Percentiles rank a stretch among this genome's conserved stretches.
These are phyloP conservation scores for Chlorella vulgaris DNA, from an alignment of 139 green algal genomes.

Conservation along the genomic window DNA sequence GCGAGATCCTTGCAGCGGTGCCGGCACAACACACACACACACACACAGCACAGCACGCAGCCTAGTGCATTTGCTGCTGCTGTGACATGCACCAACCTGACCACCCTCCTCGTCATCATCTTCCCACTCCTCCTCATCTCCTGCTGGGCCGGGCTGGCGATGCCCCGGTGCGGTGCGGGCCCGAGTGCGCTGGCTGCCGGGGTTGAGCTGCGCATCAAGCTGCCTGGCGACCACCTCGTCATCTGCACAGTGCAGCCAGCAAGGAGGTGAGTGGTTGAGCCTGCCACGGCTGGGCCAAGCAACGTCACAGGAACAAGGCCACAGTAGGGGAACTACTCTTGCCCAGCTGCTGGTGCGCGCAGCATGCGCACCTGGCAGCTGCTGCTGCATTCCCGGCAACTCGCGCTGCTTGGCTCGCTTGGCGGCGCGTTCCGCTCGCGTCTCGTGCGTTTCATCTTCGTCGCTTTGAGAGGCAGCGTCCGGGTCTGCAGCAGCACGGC, in stretches of 20 bases:
- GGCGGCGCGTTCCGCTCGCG: constrained; percentile 8
- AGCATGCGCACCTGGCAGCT: not conserved
- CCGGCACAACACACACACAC: too few species aligned
- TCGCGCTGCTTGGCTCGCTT: not conserved
- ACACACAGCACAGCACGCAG: too few species aligned
- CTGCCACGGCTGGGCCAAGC: not conserved
- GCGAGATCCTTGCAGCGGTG: too few species aligned
- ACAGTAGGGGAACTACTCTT: not conserved
- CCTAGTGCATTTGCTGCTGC: too few species aligned
- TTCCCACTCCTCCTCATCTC: too few species aligned
- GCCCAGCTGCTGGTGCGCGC: not conserved
- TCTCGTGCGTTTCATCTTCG: not conserved
- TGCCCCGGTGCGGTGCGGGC: too few species aligned
- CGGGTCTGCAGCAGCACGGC: not conserved
- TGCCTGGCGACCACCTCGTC: constrained; percentile 28
- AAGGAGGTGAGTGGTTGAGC: not conserved
- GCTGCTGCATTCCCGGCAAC: not conserved
- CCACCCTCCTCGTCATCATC: too few species aligned
- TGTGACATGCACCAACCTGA: too few species aligned
- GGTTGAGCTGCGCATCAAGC: constrained; percentile 38
- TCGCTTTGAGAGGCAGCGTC: not conserved
- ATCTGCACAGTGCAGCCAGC: not conserved
- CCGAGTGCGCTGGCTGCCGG: not conserved
- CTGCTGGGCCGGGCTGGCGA: too few species aligned
- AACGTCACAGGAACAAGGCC: not conserved